phyloP scores from a whole-genome alignment of 2,329 filamentous ascomycete species.

The Fusarium chaquense region DNA sequence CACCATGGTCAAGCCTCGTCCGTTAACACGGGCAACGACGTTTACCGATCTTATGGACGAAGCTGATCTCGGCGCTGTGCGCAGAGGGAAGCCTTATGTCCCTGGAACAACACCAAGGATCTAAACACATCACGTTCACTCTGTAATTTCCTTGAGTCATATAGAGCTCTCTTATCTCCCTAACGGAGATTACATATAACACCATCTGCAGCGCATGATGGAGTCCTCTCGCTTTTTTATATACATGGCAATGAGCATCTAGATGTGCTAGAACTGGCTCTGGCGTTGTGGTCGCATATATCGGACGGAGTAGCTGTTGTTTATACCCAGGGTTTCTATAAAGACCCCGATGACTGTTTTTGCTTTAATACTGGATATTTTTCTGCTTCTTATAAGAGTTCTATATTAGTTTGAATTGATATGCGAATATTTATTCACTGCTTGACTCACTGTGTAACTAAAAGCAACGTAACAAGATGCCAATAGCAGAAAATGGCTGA shows the following conservation, averaged over 20 bases:
- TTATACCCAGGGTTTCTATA: constrained; percentile 44
- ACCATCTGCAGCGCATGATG: constrained; percentile 37
- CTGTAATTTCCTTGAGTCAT: background rate
- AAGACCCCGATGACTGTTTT: constrained; percentile 6
- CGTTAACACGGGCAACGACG: constrained; percentile 57
- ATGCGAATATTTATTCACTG: constrained; percentile 38
- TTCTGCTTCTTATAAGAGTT: constrained; percentile 10
- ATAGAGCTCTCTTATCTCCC: constrained; percentile 4
- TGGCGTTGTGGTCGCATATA: constrained; percentile 32
- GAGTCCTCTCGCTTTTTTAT: constrained; percentile 18
- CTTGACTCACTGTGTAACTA: background rate
- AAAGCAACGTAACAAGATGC: background rate
- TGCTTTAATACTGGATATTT: constrained; percentile 10
- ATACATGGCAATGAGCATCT: constrained; percentile 20
- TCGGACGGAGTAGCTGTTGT: constrained; percentile 35
- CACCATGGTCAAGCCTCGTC: constrained; percentile 52
- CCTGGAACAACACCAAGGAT: constrained; percentile 54
- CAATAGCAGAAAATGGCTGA: background rate
- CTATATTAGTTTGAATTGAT: constrained; percentile 40
- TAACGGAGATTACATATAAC: constrained; percentile 7
- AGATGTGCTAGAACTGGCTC: constrained; percentile 22
- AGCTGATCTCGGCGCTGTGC: constrained; percentile 58
- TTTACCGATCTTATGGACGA: constrained; percentile 67
- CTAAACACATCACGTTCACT: constrained; percentile 21
- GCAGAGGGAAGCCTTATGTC: constrained; percentile 58